A percentile compares a stretch with the other conserved stretches of the same genome.
phyloP scores from a whole-genome alignment of 108 stramenopile species.

The Conticribra weissflogii region DNA sequence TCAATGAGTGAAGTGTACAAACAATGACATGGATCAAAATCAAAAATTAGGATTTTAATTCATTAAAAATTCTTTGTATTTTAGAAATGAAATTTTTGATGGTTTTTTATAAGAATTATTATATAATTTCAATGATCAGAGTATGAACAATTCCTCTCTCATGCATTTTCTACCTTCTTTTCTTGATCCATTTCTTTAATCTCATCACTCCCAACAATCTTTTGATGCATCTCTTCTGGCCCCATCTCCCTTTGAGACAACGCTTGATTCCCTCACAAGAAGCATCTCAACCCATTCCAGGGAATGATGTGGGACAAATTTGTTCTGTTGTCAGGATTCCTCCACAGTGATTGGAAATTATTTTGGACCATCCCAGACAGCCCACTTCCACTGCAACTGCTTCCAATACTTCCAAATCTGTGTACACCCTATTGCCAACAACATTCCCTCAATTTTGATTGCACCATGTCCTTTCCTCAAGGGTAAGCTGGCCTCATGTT shows the following conservation, averaged over 20 bases:
- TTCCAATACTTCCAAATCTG: background rate
- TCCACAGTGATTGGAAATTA: constrained; percentile 32
- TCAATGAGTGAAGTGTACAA: too few species aligned
- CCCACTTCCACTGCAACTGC: background rate
- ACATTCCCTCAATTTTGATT: too few species aligned
- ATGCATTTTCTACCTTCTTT: too few species aligned
- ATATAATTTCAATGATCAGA: too few species aligned
- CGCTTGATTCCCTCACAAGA: background rate
- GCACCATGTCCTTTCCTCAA: constrained; percentile 25
- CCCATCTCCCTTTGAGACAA: constrained; percentile 58
- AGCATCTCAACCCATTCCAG: background rate
- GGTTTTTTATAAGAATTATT: too few species aligned
- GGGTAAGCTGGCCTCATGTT: constrained; percentile 22
- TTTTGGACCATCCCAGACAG: constrained; percentile 29
- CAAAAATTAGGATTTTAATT: too few species aligned
- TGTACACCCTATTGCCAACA: too few species aligned
- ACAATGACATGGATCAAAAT: too few species aligned
- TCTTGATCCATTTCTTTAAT: too few species aligned
- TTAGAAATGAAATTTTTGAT: too few species aligned
- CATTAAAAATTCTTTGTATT: too few species aligned
- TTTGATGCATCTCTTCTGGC: constrained; percentile 42
- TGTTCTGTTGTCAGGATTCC: constrained; percentile 12
- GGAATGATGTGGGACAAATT: background rate
- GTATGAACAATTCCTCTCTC: too few species aligned
- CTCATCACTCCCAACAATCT: constrained; percentile 1